phyloP scores from a whole-genome alignment of 768 basidiomycete genomes.

The Kwoniella pini region DNA sequence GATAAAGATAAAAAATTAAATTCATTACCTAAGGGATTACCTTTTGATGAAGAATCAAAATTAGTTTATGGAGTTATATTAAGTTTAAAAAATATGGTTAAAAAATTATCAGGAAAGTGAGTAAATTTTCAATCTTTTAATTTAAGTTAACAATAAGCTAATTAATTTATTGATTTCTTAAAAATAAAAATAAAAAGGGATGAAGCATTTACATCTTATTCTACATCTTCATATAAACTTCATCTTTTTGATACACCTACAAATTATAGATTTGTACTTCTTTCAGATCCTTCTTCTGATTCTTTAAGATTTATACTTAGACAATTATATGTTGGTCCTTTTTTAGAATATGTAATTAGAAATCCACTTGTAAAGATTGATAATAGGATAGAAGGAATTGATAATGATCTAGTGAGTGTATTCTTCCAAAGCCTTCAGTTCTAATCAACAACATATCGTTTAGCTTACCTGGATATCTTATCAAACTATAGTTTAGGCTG shows the following conservation, averaged over 20 bases:
- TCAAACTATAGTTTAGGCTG: constrained; percentile 49
- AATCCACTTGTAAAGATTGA: constrained; percentile 87
- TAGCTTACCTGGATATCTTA: too few relatives aligned
- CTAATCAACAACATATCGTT: too few relatives aligned
- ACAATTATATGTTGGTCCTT: constrained; percentile 91
- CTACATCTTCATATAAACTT: constrained; percentile 87
- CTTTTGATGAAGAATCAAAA: constrained; percentile 97
- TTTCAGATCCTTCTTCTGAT: constrained; percentile 82
- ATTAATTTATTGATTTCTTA: too few relatives aligned
- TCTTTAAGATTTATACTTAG: constrained; percentile 76
- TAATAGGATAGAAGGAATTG: constrained; percentile 77
- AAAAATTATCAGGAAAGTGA: constrained; percentile 85
- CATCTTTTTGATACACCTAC: constrained; percentile 89
- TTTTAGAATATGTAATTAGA: constrained; percentile 88
- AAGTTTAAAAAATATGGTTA: constrained; percentile 89
- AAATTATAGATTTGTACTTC: constrained; percentile 92
- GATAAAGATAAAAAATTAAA: background rate
- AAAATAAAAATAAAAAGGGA: too few relatives aligned
- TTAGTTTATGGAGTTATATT: constrained; percentile 94
- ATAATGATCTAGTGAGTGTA: constrained; percentile 70
- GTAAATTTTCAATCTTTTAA: too few relatives aligned
- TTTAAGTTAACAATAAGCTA: too few relatives aligned
- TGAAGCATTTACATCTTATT: constrained; percentile 86
- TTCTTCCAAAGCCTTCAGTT: background rate
- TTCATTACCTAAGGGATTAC: constrained; percentile 59